Evolutionary conservation across 352 stramenopile species (phyloP), one percentile per base, ranked within the genome.

Genomic region (Phytophthora melonis): DNA sequence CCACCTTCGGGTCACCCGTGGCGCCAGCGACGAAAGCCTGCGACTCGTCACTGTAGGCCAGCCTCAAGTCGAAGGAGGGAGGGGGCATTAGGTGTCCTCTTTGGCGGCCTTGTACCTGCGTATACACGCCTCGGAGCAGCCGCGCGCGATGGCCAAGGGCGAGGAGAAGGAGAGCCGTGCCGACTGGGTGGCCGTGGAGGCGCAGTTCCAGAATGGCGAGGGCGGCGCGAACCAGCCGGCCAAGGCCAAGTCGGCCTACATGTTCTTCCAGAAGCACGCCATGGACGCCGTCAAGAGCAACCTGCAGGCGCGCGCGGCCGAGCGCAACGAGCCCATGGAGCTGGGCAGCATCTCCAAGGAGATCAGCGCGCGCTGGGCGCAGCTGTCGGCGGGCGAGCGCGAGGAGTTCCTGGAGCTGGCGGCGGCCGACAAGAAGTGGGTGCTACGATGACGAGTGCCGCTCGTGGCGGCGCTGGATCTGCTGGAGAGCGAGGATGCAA

Each of bases 381-480:
- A 91, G 54, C 75, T 95, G 5, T 80, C 84, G 52, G 74, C 74
- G 8, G 80, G 86, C 13, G 82, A 94, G 8, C 87, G 86, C 27
- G 75, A 94, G 47, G 83, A 93, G 70, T 97, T 93, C 66, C 75
- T 82, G 27, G 82, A 91, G 41, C 77, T 92, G 14, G 90, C 88
- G 7, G 75, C 75, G 2, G 66, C 71, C 18, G 90, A 97, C 53
- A 82, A 81, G 56, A 62, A 77, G n/a, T n/a, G n/a, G 57, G 49
- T 88, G 90, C 10, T 97, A 91, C 66, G 88, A 95, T 5, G 85
- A 90, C 39, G 88, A 94, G 54, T 95, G 86, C 61, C 84, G 86
- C 43, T 69, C 75, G n/a, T 81, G 88, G 65, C 18, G 34, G 43
- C 49, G 34, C 55, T 63, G 34, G 47, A 61, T 27, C 27, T 64